Evolutionary conservation across 2,329 filamentous ascomycete genomes (phyloP).

Genomic region (Ophiostoma ulmi): DNA sequence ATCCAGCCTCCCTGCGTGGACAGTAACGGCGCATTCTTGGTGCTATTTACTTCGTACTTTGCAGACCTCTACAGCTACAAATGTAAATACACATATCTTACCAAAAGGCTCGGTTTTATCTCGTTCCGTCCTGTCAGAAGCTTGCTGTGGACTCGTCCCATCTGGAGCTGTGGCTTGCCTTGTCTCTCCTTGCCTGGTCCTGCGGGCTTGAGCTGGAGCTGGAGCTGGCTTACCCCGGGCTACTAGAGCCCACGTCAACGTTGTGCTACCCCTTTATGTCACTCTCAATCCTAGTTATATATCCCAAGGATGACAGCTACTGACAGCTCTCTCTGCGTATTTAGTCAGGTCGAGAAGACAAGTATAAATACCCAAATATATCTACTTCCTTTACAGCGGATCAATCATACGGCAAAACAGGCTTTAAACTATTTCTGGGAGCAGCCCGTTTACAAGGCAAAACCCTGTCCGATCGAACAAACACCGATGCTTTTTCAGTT

Average conservation of each 20-base stretch:
- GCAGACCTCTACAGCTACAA: neutral
- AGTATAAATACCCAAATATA: neutral
- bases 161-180: neutral
- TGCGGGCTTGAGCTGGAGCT: neutral
- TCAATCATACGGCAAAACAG: constrained; percentile 9
- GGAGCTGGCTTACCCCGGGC: neutral
- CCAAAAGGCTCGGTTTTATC: neutral
- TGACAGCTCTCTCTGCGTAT: neutral
- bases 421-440: constrained; percentile 8
- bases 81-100: neutral
- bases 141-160: constrained; percentile 5
- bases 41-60: neutral
- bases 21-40: neutral
- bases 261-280: neutral
- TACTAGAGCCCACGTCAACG: neutral
- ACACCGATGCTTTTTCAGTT: neutral
- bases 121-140: neutral
- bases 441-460: neutral
- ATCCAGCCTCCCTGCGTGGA: neutral
- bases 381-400: neutral
- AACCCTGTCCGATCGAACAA: constrained; percentile 1
- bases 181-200: neutral
- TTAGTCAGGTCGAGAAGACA: neutral
- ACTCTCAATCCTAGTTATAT: neutral
- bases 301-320: neutral